These are phyloP conservation scores for Kandelia obovata DNA, from an alignment of 345 rosid species.

Conservation along the genomic window DNA sequence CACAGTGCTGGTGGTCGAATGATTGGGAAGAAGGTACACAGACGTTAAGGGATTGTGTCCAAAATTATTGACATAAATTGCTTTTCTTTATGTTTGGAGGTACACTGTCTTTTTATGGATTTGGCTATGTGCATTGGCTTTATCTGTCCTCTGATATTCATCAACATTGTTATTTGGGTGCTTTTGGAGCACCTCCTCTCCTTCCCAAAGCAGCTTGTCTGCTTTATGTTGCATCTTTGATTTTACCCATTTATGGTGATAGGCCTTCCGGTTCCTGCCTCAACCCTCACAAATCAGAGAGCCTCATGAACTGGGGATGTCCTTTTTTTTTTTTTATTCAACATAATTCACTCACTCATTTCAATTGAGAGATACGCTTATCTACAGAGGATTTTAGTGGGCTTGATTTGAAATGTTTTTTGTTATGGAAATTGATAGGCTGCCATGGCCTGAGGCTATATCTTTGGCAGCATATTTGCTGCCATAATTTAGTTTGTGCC, in stretches of 20 bases:
- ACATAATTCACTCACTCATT: background rate
- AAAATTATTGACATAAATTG: background rate
- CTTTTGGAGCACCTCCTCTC: background rate
- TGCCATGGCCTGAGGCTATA: background rate
- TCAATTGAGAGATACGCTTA: background rate
- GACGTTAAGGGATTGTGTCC: background rate
- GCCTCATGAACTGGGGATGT: no score
- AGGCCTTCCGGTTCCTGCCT: no score
- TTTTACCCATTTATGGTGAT: no score
- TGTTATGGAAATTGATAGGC: background rate
- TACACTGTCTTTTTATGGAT: background rate
- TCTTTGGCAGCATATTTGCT: background rate
- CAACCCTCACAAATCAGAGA: no score
- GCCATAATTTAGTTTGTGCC: background rate
- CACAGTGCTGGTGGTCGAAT: constrained; percentile 96
- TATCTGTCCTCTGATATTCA: background rate
- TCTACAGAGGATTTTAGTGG: background rate
- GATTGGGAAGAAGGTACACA: constrained; percentile 86
- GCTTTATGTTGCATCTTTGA: no score
- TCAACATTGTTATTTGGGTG: background rate
- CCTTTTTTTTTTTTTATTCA: no score
- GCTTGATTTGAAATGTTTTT: background rate
- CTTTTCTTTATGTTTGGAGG: background rate
- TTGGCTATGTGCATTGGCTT: background rate
- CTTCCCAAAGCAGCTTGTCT: no score